Conservation (phyloP, 805 yeast genomes). For the Torulaspora delbrueckii region DNA sequence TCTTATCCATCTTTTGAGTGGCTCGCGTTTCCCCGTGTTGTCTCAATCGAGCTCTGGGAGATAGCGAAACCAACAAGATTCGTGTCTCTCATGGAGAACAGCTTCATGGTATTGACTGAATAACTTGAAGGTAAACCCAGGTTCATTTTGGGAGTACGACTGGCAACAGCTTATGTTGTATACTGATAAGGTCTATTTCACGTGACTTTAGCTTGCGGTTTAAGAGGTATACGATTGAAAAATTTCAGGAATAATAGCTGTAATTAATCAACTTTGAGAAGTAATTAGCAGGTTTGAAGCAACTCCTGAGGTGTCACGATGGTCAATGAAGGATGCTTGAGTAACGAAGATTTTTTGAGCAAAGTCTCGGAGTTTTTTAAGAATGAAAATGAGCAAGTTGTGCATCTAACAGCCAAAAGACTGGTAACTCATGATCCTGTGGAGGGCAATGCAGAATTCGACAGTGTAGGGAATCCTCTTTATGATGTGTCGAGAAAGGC, state of each 20-base stretch:
- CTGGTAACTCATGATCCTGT: conserved; percentile 28
- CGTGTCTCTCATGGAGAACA: background rate
- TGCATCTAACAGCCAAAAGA: conserved; percentile 29
- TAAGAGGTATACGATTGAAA: background rate
- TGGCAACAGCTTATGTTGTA: background rate
- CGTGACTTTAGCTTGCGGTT: background rate
- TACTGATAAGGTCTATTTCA: background rate
- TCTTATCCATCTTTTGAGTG: background rate
- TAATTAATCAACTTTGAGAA: background rate
- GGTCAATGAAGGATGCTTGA: conserved; percentile 13
- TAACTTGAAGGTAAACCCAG: no score
- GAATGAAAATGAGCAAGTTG: conserved; percentile 23
- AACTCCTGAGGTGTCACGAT: background rate
- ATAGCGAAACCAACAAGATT: background rate
- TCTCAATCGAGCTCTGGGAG: background rate
- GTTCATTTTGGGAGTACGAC: background rate
- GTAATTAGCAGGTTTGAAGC: background rate
- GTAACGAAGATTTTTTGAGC: conserved; percentile 20
- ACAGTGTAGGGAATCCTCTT: conserved; percentile 41
- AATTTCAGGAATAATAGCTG: background rate
- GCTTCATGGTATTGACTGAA: background rate
- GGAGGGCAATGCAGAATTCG: conserved; percentile 43
- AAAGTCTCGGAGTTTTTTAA: conserved; percentile 25
- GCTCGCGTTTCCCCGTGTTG: background rate
- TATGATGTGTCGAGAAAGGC: conserved; percentile 31